Percentiles rank a stretch among this genome's conserved stretches.
Conservation (phyloP, 768 basidiomycete genomes). For the Kockovaella imperatae region DNA sequence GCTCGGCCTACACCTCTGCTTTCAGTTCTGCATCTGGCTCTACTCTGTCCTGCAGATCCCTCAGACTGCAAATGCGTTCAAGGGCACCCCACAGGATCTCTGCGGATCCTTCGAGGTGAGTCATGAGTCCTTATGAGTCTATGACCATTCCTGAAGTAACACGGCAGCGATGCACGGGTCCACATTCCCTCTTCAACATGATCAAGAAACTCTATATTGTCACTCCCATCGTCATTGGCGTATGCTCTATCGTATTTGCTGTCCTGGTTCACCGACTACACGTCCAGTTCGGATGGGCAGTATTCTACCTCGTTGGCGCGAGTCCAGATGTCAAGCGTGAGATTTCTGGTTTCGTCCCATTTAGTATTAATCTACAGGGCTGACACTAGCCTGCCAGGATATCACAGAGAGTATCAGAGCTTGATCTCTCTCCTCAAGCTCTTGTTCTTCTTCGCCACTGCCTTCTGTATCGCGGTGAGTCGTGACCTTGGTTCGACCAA, state of each 20-base stretch:
- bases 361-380: neutral
- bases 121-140: neutral
- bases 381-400: slow-evolving; percentile 8
- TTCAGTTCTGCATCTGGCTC: slow-evolving; percentile 24
- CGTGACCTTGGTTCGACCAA: neutral
- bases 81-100: slow-evolving; percentile 7
- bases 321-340: slow-evolving; percentile 27
- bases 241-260: slow-evolving; percentile 18
- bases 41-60: slow-evolving; percentile 34
- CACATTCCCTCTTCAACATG: slow-evolving; percentile 17
- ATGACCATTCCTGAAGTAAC: neutral
- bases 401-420: slow-evolving; percentile 30
- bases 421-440: slow-evolving; percentile 29
- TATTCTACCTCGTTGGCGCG: slow-evolving; percentile 32
- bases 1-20: slow-evolving; percentile 26
- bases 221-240: slow-evolving; percentile 26
- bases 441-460: slow-evolving; percentile 26
- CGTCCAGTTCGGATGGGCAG: slow-evolving; percentile 29
- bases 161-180: slow-evolving; percentile 21
- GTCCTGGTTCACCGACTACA: slow-evolving; percentile 12
- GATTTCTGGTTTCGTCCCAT: neutral
- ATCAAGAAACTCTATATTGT: slow-evolving; percentile 26
- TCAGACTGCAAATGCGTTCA: slow-evolving; percentile 24
- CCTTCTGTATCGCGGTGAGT: slow-evolving; percentile 33
- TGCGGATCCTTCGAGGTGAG: slow-evolving; percentile 21